Evolutionary conservation across 1,284 basidiomycete genomes (phyloP).

Genomic region (Cryptococcus sp.): DNA sequence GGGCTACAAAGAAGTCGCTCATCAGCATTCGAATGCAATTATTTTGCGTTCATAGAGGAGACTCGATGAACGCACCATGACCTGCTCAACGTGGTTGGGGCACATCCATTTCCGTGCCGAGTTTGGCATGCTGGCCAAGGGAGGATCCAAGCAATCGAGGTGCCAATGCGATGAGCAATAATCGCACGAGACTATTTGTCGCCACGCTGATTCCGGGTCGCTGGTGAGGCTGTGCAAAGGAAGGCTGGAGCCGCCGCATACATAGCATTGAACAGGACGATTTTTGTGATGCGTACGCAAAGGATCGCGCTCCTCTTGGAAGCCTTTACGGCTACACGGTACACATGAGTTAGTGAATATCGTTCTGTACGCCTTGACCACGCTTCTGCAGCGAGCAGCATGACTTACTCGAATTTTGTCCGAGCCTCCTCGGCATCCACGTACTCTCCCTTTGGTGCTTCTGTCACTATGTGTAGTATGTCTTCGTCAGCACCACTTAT

Average conservation of each 20-base stretch:
- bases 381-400: background rate
- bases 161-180: constrained; percentile 96
- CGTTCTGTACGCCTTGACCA: background rate
- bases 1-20: constrained; percentile 56
- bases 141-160: constrained; percentile 92
- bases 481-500: background rate
- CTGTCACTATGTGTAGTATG: constrained; percentile 60
- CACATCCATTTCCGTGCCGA: constrained; percentile 97
- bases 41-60: background rate
- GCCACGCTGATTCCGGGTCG: constrained; percentile 47
- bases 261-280: constrained; percentile 80
- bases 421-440: constrained; percentile 74
- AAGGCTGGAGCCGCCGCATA: constrained; percentile 76
- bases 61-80: constrained; percentile 53
- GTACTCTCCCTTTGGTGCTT: constrained; percentile 73
- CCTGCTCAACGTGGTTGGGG: constrained; percentile 86
- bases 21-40: constrained; percentile 4
- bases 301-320: constrained; percentile 87
- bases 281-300: constrained; percentile 82
- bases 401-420: constrained; percentile 65
- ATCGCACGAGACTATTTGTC: constrained; percentile 85
- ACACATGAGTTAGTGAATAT: constrained; percentile 1
- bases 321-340: constrained; percentile 71
- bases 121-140: constrained; percentile 80
- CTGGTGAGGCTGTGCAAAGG: constrained; percentile 34